phyloP scores from a whole-genome alignment of 805 yeast genomes.

The Saturnispora galanensis region DNA sequence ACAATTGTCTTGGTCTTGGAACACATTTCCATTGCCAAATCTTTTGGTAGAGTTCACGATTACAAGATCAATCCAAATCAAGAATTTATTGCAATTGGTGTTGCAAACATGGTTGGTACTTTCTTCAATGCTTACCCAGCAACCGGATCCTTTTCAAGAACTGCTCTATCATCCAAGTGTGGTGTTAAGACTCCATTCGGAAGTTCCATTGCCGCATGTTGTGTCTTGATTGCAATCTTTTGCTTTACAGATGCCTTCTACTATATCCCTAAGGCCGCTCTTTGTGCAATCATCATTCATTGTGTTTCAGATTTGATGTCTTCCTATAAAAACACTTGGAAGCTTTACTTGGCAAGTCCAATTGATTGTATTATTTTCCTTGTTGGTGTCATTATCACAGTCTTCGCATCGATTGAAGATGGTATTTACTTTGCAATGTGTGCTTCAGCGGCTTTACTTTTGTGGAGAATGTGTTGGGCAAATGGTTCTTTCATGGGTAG shows the following conservation, averaged over 20 bases:
- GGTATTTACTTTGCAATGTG: constrained; percentile 88
- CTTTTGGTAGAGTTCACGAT: constrained; percentile 87
- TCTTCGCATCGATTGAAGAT: constrained; percentile 70
- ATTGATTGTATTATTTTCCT: constrained; percentile 65
- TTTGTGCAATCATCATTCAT: constrained; percentile 83
- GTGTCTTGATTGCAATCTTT: constrained; percentile 80
- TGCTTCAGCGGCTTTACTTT: constrained; percentile 66
- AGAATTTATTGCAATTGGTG: constrained; percentile 89
- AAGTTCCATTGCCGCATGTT: constrained; percentile 81
- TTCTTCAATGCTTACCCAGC: constrained; percentile 92
- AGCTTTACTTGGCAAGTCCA: constrained; percentile 65
- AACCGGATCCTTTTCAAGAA: constrained; percentile 91
- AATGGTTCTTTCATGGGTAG: constrained; percentile 76
- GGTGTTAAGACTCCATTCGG: constrained; percentile 93
- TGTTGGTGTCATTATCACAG: constrained; percentile 62
- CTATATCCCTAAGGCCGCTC: constrained; percentile 83
- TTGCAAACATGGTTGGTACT: constrained; percentile 81
- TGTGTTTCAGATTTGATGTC: constrained; percentile 84
- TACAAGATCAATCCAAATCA: constrained; percentile 89
- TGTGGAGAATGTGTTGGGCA: constrained; percentile 72
- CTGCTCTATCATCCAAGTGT: constrained; percentile 90
- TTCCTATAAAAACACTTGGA: constrained; percentile 54
- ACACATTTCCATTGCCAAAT: constrained; percentile 88
- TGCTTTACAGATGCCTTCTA: constrained; percentile 75
- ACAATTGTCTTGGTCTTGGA: constrained; percentile 74